phyloP scores from a whole-genome alignment of 495 filamentous ascomycete genomes.

The Durotheca rogersii region DNA sequence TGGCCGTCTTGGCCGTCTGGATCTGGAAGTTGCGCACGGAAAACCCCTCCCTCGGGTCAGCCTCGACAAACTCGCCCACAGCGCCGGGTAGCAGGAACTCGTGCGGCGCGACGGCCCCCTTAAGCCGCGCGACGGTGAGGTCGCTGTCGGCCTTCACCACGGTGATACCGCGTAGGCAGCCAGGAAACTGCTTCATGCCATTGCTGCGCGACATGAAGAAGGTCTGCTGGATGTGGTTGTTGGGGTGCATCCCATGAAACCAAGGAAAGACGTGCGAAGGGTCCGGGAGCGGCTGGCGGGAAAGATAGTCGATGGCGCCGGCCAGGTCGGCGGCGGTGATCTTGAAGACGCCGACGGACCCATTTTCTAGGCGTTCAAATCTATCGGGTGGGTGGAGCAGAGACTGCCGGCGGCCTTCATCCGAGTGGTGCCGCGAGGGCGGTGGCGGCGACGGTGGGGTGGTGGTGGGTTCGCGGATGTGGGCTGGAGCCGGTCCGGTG shows the following conservation, averaged over 20 bases:
- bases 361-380: conserved; percentile 54
- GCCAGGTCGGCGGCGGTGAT: conserved; percentile 68
- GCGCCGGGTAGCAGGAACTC: conserved; percentile 63
- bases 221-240: conserved; percentile 81
- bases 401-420: conserved; percentile 58
- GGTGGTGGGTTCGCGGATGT: conserved; percentile 58
- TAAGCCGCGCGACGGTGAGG: conserved; percentile 69
- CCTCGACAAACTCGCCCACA: conserved; percentile 62
- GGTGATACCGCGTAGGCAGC: conserved; percentile 77
- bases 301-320: conserved; percentile 69
- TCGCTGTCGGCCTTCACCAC: conserved; percentile 88
- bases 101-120: conserved; percentile 77
- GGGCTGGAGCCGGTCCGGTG: conserved; percentile 69
- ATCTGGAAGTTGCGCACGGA: conserved; percentile 94
- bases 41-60: conserved; percentile 83
- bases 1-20: conserved; percentile 84
- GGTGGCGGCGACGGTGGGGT: conserved; percentile 69
- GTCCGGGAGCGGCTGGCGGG: conserved; percentile 79
- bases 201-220: conserved; percentile 83
- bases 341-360: conserved; percentile 64
- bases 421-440: conserved; percentile 45
- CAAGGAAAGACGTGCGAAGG: conserved; percentile 89
- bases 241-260: conserved; percentile 91
- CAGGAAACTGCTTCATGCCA: conserved; percentile 68
- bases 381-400: conserved; percentile 66